Evolutionary conservation across 2,329 filamentous ascomycete genomes (phyloP).

Genomic region (Thelonectria discophora): DNA sequence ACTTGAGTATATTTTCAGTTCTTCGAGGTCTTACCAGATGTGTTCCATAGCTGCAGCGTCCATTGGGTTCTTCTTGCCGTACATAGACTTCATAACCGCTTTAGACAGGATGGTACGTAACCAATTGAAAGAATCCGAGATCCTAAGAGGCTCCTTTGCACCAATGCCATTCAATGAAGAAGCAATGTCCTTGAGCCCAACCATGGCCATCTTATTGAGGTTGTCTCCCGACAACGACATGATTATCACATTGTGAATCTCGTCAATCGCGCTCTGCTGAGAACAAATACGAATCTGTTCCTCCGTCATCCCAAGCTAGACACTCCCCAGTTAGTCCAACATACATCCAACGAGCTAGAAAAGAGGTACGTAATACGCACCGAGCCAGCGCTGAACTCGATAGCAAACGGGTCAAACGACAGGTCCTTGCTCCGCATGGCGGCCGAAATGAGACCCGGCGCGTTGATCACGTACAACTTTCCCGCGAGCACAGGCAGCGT

Average conservation of each 20-base stretch:
- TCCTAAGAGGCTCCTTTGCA: not conserved
- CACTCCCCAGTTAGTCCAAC: not conserved
- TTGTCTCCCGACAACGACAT: conserved; percentile 21
- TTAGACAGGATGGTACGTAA: conserved; percentile 49
- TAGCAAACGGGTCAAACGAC: conserved; percentile 52
- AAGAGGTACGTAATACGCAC: not conserved
- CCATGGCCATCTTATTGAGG: conserved; percentile 21
- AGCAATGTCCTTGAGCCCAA: not conserved
- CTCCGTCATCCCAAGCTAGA: conserved; percentile 19
- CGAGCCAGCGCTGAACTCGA: conserved; percentile 40
- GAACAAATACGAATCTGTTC: conserved; percentile 6
- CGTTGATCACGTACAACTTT: conserved; percentile 56
- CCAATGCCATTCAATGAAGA: conserved; percentile 14
- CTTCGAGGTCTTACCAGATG: conserved; percentile 45
- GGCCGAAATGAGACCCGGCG: conserved; percentile 49
- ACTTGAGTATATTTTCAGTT: too few relatives aligned
- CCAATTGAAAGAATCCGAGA: conserved; percentile 51
- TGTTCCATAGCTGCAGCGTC: conserved; percentile 43
- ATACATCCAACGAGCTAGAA: not conserved
- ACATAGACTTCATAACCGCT: conserved; percentile 51
- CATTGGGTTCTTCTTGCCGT: conserved; percentile 54
- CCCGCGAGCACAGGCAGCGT: conserved; percentile 54
- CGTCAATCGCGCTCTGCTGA: not conserved
- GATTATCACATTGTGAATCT: conserved; percentile 19
- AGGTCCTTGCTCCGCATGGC: conserved; percentile 52